Conservation (phyloP, 345 rosid species). For the Anastatica hierochuntica region DNA sequence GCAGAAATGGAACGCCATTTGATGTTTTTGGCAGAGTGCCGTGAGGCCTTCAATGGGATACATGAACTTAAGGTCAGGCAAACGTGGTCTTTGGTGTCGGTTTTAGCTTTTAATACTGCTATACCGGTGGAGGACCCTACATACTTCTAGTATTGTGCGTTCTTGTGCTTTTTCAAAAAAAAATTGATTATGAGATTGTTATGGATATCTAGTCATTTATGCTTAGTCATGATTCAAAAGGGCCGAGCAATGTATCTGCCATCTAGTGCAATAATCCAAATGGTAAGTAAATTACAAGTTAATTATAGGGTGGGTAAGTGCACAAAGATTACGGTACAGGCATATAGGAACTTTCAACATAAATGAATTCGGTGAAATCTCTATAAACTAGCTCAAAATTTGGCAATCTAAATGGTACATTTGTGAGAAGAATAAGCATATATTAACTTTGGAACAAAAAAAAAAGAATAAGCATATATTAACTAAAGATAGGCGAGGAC, state of each 20-base stretch:
- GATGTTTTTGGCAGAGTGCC: constrained; percentile 74
- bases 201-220: constrained; percentile 2
- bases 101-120: not conserved
- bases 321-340: no score
- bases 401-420: no score
- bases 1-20: constrained; percentile 55
- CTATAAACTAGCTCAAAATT: no score
- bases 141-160: not conserved
- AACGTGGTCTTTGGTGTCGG: constrained; percentile 7
- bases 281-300: not conserved
- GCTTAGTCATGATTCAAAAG: not conserved
- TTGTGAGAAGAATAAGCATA: no score
- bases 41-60: constrained; percentile 60
- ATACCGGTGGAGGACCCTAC: constrained; percentile 4
- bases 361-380: no score
- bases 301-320: not conserved
- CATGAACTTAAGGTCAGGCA: constrained; percentile 60
- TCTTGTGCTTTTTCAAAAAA: not conserved
- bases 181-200: not conserved
- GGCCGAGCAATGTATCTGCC: not conserved
- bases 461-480: not conserved
- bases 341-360: no score
- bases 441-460: no score
- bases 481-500: not conserved
- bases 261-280: not conserved